phyloP scores from a whole-genome alignment of 306 rosid species.

The Cucurbita moschata region DNA sequence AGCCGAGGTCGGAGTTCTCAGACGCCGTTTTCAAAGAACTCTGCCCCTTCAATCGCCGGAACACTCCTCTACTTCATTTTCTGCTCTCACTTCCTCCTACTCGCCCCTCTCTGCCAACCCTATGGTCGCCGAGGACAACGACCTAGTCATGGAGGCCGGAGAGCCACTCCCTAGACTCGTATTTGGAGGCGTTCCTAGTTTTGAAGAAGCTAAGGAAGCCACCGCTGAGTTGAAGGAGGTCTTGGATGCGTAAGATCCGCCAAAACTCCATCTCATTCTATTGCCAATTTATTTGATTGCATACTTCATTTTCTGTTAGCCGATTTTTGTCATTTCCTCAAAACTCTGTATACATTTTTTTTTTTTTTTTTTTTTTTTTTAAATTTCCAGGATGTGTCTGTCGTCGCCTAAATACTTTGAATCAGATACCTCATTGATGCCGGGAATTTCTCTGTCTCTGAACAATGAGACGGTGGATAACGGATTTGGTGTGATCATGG shows the following conservation, averaged over 20 bases:
- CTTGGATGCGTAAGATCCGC: conserved; percentile 34
- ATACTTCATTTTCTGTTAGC: neutral
- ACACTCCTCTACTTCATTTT: conserved; percentile 21
- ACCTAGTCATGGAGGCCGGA: conserved; percentile 25
- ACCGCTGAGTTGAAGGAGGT: conserved; percentile 57
- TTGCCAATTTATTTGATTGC: neutral
- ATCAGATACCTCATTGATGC: neutral
- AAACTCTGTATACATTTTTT: neutral
- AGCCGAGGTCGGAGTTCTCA: conserved; percentile 25
- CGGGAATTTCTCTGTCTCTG: neutral
- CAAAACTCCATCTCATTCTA: neutral
- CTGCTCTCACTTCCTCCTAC: conserved; percentile 18
- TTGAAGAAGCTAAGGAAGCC: conserved; percentile 55
- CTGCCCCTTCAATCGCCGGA: conserved; percentile 10
- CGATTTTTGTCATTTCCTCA: neutral
- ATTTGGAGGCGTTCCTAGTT: conserved; percentile 31
- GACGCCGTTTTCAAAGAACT: conserved; percentile 14
- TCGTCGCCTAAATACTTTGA: conserved; percentile 23
- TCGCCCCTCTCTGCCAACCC: conserved; percentile 1
- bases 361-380: neutral
- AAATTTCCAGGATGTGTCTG: conserved; percentile 28
- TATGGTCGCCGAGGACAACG: conserved; percentile 17
- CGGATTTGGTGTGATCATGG: conserved; percentile 14
- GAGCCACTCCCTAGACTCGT: conserved; percentile 62
- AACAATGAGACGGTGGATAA: conserved; percentile 4